Conservation (phyloP, 2,329 filamentous ascomycete genomes). For the Laburnicola sp. region DNA sequence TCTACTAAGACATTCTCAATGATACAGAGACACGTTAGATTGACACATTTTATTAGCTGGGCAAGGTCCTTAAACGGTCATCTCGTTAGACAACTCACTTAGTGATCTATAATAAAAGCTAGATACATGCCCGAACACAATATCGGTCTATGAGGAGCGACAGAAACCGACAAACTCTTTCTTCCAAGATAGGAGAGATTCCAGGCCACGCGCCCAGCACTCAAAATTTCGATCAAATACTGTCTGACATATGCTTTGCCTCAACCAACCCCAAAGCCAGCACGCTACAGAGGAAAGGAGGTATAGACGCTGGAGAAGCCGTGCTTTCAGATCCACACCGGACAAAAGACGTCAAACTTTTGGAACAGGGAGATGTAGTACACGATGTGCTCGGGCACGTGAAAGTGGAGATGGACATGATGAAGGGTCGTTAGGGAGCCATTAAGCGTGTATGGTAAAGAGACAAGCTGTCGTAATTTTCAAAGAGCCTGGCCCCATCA, state of each 20-base stretch:
- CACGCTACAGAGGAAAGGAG: slow-evolving; percentile 16
- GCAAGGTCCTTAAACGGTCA: slow-evolving; percentile 8
- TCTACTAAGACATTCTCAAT: slow-evolving; percentile 3
- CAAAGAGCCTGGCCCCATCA: slow-evolving; percentile 18
- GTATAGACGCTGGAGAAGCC: slow-evolving; percentile 28
- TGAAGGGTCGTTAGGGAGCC: slow-evolving; percentile 17
- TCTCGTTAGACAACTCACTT: slow-evolving; percentile 27
- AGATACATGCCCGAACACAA: slow-evolving; percentile 41
- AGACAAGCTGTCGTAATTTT: slow-evolving; percentile 13
- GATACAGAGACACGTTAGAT: neutral
- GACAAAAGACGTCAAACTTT: slow-evolving; percentile 38
- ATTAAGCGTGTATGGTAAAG: slow-evolving; percentile 24
- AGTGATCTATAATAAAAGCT: slow-evolving; percentile 34
- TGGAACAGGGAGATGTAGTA: slow-evolving; percentile 26
- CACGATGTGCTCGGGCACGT: slow-evolving; percentile 27
- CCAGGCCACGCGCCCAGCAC: slow-evolving; percentile 9
- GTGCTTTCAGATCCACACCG: slow-evolving; percentile 27
- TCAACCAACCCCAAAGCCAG: slow-evolving; percentile 12
- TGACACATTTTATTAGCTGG: neutral
- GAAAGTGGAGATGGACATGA: slow-evolving; percentile 13
- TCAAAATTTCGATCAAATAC: slow-evolving; percentile 1
- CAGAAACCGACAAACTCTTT: slow-evolving; percentile 12
- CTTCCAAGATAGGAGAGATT: slow-evolving; percentile 7
- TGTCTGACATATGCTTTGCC: slow-evolving; percentile 4
- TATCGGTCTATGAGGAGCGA: slow-evolving; percentile 32